Base-by-base conservation (phyloP, 2,329 filamentous ascomycete genomes). In the Alternaria conjuncta region DNA sequence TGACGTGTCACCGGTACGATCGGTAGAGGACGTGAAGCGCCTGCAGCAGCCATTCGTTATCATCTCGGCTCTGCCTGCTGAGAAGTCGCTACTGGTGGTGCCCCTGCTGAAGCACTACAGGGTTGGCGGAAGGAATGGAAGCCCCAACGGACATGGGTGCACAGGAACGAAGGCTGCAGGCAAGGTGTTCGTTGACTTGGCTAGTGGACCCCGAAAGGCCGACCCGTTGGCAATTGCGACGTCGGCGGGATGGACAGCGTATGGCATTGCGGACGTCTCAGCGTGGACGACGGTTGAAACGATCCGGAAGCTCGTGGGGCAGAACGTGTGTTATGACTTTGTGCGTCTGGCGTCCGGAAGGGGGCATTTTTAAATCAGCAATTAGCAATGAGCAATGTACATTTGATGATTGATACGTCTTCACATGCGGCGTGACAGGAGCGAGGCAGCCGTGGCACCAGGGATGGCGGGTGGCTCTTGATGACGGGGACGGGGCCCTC, bases 311-410 rank as follows among this genome's bases (percentile, higher is more conserved):
- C 84, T 96, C 23, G 91, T 95, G 11, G 93, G 93, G 10, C 92
- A 96, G 81, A 96, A 96, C 77, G 92, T 96, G 60, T 92, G 91
- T 6, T 95, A 93, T 80, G 94, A 92, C 80, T 96, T 96, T 82
- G 93, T 96, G 45, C 86, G 92, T 53, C 83, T 96, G 75, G 92
- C 92, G 43, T 86, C 85, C 67, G 88, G 87, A 23, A 80, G 86
- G 70, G 85, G 84, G 20, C 72, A 88, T 66, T 86, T 84, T 71
- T 85, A 81, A 68, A 64, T 57, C 30, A 15, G 30, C 30, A 32
- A 32, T 41, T 21, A 41, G 44, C 58, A 25, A 32, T 41, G 7
- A 21, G 57, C 51, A 60, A 60, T 49, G 30, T 26, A 53, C 25
- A 43, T 18, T 41, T 53, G 30, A 53, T 53, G 49, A 36, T 36